A percentile compares a stretch with the other conserved stretches of the same genome.
These are phyloP conservation scores for Leucaena leucocephala DNA, from an alignment of 306 rosid species.

Conservation along the genomic window DNA sequence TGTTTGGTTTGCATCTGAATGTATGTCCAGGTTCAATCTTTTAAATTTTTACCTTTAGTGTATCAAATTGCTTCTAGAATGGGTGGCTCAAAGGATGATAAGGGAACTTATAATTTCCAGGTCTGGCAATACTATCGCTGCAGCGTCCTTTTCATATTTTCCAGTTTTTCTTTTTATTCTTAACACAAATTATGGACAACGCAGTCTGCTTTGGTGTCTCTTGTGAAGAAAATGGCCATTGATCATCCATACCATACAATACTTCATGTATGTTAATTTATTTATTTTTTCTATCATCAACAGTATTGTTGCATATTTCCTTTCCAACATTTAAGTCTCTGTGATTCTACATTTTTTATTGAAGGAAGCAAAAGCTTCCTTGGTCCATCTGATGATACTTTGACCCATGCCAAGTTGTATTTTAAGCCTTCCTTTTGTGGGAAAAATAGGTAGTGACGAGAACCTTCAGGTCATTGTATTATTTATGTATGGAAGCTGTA, in stretches of 20 bases:
- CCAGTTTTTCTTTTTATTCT: background rate
- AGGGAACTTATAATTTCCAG: slow-evolving; percentile 79
- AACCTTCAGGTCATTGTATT: background rate
- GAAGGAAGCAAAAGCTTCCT: slow-evolving; percentile 17
- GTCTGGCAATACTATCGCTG: slow-evolving; percentile 45
- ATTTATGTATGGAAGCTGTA: background rate
- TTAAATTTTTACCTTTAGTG: slow-evolving; percentile 80
- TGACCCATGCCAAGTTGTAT: slow-evolving; percentile 13
- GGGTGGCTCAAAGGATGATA: slow-evolving; percentile 85
- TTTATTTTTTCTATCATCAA: slow-evolving; percentile 20
- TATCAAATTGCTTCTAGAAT: slow-evolving; percentile 98
- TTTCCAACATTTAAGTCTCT: slow-evolving; percentile 13
- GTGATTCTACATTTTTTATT: slow-evolving; percentile 3
- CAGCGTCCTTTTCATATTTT: slow-evolving; percentile 16
- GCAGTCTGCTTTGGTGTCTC: slow-evolving; percentile 94
- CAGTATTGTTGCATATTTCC: slow-evolving; percentile 30
- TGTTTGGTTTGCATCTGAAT: slow-evolving; percentile 31
- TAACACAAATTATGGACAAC: slow-evolving; percentile 35
- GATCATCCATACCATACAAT: slow-evolving; percentile 97
- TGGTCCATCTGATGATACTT: background rate
- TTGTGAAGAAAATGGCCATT: slow-evolving; percentile 92
- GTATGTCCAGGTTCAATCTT: slow-evolving; percentile 80
- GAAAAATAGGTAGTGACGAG: background rate
- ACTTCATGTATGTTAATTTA: slow-evolving; percentile 65
- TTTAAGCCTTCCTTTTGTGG: background rate